Conservation (phyloP, 2,329 filamentous ascomycete species). For the Cladophialophora exuberans region DNA sequence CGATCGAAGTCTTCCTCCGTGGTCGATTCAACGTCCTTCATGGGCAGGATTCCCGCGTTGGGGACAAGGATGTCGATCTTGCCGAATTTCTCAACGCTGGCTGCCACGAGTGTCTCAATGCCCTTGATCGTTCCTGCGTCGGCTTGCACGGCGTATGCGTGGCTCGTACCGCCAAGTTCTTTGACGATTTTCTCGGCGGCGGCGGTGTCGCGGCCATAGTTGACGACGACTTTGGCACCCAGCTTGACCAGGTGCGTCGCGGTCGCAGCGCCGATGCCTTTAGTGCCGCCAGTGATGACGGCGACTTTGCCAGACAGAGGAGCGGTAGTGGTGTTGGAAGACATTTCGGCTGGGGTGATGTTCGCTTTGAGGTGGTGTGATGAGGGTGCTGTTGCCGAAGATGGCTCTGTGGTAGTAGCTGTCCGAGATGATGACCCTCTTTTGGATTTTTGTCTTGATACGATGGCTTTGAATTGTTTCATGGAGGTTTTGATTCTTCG, state of each 20-base stretch:
- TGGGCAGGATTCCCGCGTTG: conserved; percentile 58
- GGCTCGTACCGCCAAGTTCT: conserved; percentile 51
- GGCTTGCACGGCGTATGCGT: conserved; percentile 57
- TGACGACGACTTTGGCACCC: conserved; percentile 52
- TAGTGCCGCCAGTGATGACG: conserved; percentile 46
- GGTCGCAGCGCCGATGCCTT: conserved; percentile 46
- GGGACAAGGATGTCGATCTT: conserved; percentile 63
- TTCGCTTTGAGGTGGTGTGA: neutral
- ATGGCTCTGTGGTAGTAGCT: neutral
- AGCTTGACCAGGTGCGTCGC: conserved; percentile 42
- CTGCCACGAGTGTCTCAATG: conserved; percentile 54
- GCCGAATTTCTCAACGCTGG: conserved; percentile 54
- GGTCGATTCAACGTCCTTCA: conserved; percentile 54
- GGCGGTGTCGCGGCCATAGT: conserved; percentile 60
- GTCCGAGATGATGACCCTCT: neutral
- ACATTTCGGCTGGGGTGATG: conserved; percentile 12
- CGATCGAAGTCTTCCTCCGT: conserved; percentile 57
- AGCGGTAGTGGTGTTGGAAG: no score
- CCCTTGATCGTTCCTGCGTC: conserved; percentile 54
- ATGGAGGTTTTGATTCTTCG: conserved; percentile 1
- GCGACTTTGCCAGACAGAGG: conserved; percentile 35
- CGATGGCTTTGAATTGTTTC: conserved; percentile 13
- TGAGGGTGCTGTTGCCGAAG: neutral
- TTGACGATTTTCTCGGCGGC: conserved; percentile 59
- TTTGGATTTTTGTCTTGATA: conserved; percentile 10